Percentiles rank a stretch among this genome's conserved stretches.
Evolutionary conservation across 352 stramenopile species (phyloP).

Genomic region (Thraustotheca clavata): DNA sequence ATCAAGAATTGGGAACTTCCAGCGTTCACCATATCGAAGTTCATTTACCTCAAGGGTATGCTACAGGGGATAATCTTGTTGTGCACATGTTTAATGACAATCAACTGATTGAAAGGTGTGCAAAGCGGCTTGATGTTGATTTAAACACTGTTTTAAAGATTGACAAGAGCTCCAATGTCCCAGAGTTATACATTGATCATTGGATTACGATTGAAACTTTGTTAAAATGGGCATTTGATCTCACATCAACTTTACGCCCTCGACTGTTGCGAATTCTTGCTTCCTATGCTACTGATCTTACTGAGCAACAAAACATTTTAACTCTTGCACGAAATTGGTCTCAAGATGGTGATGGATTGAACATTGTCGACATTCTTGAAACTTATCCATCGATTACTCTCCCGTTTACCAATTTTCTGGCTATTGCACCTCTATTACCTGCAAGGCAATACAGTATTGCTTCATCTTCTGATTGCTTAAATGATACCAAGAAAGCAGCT

Average conservation of each 20-base stretch:
- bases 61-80: conserved; percentile 66
- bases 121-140: neutral
- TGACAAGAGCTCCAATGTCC: neutral
- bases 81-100: conserved; percentile 66
- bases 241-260: conserved; percentile 47
- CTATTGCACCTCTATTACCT: conserved; percentile 51
- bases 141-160: neutral
- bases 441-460: conserved; percentile 79
- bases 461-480: conserved; percentile 52
- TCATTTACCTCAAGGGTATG: neutral
- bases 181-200: neutral
- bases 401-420: conserved; percentile 55
- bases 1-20: neutral
- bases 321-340: neutral
- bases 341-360: conserved; percentile 20
- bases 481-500: conserved; percentile 46
- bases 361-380: conserved; percentile 50
- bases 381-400: conserved; percentile 53
- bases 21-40: conserved; percentile 11
- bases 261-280: conserved; percentile 53
- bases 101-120: conserved; percentile 33
- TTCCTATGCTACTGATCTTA: conserved; percentile 44
- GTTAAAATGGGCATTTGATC: conserved; percentile 68
- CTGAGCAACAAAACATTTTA: conserved; percentile 30
- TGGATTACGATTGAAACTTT: conserved; percentile 7